Evolutionary conservation across 2,329 filamentous ascomycete species (phyloP), one percentile per base, ranked within the genome.

Genomic region (Ilyonectria robusta): DNA sequence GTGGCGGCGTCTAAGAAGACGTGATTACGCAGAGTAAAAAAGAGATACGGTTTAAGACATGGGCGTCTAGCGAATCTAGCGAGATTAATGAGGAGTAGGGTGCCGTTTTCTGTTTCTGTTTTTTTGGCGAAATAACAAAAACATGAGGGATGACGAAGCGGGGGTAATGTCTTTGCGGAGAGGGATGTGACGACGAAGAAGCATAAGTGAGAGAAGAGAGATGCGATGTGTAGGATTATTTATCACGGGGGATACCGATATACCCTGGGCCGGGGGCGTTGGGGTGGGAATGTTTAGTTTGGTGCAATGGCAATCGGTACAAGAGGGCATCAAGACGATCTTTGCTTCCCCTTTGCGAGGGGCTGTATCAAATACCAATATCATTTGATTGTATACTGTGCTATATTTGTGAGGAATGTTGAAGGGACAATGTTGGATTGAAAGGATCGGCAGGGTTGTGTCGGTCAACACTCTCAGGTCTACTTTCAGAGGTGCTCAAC

Each of bases 1-100:
- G 88, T 21, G 88, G 88, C 21, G 88, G 88, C 66, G 88, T 90
- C 68, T 90, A 69, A 71, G 31, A 55, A 15, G 50, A 23, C 42
- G 58, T 29, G 29, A 17, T 17, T 29, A 23, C 11, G 42, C 21
- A 50, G 31, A 46, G 37, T 50, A 44, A 23, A 42, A 10, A 10
- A 9, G 46, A 53, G 57, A 51, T 5, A 21, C 8, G 21, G 23
- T 48, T 59, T 33, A 19, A 42, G 56, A 17, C 15, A 17, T 29
- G 56, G 15, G 26, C 31, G 50, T 31, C 42, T 13, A 33, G 21
- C n/a, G 21, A 9, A 35, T 21, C 26, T 55, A 3, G 65, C 54
- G 54, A 47, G 54, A 62, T 59, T 62, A 62, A 62, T 59, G 53
- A 66, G 64, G 46, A 65, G 51, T 46, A 40, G 31, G 57, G 23